Base-by-base conservation (phyloP, 2,329 filamentous ascomycete genomes). In the Metarhizium sp. region DNA sequence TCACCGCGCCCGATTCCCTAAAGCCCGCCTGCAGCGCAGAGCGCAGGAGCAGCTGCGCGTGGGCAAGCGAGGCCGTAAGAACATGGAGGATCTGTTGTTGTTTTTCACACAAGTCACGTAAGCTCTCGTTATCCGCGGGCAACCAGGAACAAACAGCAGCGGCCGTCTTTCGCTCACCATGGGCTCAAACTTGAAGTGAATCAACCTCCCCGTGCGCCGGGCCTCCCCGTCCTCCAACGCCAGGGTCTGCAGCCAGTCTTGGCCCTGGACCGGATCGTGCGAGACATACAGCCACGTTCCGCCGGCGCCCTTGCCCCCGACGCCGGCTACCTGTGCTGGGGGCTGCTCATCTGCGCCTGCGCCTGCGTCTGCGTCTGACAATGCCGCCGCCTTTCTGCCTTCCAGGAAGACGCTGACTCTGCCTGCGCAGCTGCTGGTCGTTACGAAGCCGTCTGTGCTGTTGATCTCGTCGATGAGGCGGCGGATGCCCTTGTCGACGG, bases 121-220 rank as follows among this genome's bases (percentile, higher is more conserved):
- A 51, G 48, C n/a, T 20, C 47, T 62, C 42, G 6, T 45, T 16
- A 20, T 6, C 14, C 40, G 40, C 40, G 10, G 14, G n/a, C 14
- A 42, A 25, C 25, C 25, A 25, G 4, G 25, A 25, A 25, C 3
- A 25, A 4, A 25, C 25, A 4, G 25, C 25, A 25, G 25, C 25
- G 25, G 25, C 16, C 40, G 11, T 43, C 3, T 16, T 67, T 82
- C 67, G 78, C 84, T 67, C 78, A 95, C 92, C 90, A 96, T 91
- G 4, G 92, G 90, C 69, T 96, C 92, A 66, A 95, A 96, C 70
- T 95, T 94, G 73, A 96, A 88, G 70, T 92, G 90, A 52, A 96
- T 78, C 69, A 81, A 71, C 64, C 80, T 75, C 63, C 72, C 69
- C 55, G 67, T 67, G 52, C 4, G 5, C 40, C 1, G 6, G 10